Percentiles rank a stretch among this genome's conserved stretches.
These are phyloP conservation scores for Linnemannia elongata DNA, from an alignment of 192 early-diverging fungal species.

Conservation along the genomic window DNA sequence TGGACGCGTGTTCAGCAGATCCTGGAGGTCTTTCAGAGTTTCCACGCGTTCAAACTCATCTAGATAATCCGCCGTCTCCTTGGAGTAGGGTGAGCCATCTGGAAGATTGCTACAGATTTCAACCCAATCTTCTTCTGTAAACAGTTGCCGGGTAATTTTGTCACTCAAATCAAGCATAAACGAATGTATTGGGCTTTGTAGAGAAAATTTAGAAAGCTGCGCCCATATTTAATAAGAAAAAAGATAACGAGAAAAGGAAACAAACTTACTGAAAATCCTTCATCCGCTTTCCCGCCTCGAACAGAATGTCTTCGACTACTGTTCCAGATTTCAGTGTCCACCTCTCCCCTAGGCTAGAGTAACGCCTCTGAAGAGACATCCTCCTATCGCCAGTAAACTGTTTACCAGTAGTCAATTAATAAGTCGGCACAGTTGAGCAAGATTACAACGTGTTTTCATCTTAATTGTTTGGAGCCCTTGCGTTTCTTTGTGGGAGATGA, in stretches of 20 bases:
- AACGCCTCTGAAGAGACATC: conserved; percentile 13
- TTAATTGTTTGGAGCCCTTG: conserved; percentile 10
- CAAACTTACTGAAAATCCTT: no score
- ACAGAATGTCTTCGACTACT: conserved; percentile 33
- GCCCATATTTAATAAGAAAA: not conserved
- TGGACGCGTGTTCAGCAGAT: no score
- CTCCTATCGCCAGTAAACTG: conserved; percentile 23
- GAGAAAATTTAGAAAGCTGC: conserved; percentile 21
- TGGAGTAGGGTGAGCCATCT: conserved; percentile 6
- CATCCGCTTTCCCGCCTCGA: conserved; percentile 13
- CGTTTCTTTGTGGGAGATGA: conserved; percentile 11
- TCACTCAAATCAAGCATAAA: conserved; percentile 39
- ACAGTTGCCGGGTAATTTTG: conserved; percentile 25
- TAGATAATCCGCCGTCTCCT: conserved; percentile 33
- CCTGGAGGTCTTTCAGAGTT: no score
- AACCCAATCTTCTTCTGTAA: conserved; percentile 30
- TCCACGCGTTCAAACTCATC: no score
- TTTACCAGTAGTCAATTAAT: not conserved
- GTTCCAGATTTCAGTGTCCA: conserved; percentile 28
- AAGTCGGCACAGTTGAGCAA: not conserved
- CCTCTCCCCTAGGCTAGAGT: conserved; percentile 25
- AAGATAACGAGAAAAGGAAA: no score
- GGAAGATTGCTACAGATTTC: conserved; percentile 34
- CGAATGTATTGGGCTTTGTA: conserved; percentile 26
- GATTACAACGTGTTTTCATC: not conserved